Base-by-base conservation (phyloP, 768 basidiomycete genomes). In the Krasilnikovozyma curviuscula region DNA sequence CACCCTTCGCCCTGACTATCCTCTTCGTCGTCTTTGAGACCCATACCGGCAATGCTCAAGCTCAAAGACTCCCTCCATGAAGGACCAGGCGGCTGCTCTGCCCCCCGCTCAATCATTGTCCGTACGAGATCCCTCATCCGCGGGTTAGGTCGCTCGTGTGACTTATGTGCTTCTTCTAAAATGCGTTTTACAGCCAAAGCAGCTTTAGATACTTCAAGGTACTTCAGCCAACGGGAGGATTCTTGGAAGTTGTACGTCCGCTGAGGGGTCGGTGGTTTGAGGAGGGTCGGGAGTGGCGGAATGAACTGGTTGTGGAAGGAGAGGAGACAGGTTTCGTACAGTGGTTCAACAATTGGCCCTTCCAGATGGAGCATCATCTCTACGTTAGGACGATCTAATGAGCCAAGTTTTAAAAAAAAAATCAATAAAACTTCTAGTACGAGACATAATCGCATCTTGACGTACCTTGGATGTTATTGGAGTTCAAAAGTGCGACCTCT, bases 331-430 rank as follows among this genome's bases (percentile, higher is more conserved):
- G 72, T 73, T 61, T 81, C 79, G 63, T 79, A 79, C 54, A 81
- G 67, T 5, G 73, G 68, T 48, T 80, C 71, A 49, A 81, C 79
- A 44, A 81, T 70, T 0, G 75, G 74, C 0, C 79, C 79, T 57
- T 81, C 79, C 35, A 79, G 68, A 54, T 79, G 77, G 7, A 71
- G 61, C 76, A 78, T 78, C 71, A 79, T 73, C 61, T 74, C 70
- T 50, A 70, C 54, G 55, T 72, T 70, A 7, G 68, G 64, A 18
- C 70, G 68, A 54, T 75, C 72, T 33, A 7, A 29, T 19, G 24
- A 45, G 8, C 0, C n/a, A n/a, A n/a, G n/a, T n/a, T n/a, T 5
- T 16, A 28, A 18, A 14, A 30, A 5, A 5, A 12, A 24, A 35
- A 19, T 7, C 28, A 19, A 4, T 7, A 23, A 9, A 39, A 8